Conservation (phyloP, 208 protist genomes). For the Angomonas ambiguus region DNA sequence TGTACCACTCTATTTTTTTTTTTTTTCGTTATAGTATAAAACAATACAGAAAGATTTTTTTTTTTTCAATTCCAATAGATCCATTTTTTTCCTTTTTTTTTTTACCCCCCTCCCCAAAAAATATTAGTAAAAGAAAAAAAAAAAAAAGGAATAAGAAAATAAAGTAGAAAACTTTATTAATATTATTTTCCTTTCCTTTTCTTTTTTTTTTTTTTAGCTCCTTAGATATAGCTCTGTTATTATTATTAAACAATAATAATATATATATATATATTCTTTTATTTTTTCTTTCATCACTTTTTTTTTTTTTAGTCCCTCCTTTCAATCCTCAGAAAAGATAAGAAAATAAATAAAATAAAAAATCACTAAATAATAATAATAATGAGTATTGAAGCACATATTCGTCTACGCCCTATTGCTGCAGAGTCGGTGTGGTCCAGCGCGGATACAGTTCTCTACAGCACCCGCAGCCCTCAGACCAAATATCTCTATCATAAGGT, state of each 20-base stretch:
- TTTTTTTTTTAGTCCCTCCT: slow-evolving; percentile 1
- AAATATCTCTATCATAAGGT: slow-evolving; percentile 86
- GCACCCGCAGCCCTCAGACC: slow-evolving; percentile 66
- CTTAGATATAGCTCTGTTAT: neutral
- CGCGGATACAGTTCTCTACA: slow-evolving; percentile 82
- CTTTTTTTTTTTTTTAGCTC: slow-evolving; percentile 10
- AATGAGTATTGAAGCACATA: slow-evolving; percentile 89
- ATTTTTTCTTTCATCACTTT: neutral
- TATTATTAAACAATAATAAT: slow-evolving; percentile 6
- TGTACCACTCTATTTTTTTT: slow-evolving; percentile 4
- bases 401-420: slow-evolving; percentile 69
- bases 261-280: slow-evolving; percentile 8
- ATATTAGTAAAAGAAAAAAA: neutral
- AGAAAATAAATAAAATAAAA: slow-evolving; percentile 7
- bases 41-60: neutral
- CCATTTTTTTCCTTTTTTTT: neutral
- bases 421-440: slow-evolving; percentile 68
- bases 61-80: neutral
- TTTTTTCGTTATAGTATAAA: neutral
- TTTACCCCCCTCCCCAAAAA: too few relatives aligned
- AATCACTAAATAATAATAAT: slow-evolving; percentile 13
- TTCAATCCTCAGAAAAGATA: slow-evolving; percentile 14
- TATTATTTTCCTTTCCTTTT: slow-evolving; percentile 9
- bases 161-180: slow-evolving; percentile 9
- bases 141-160: neutral